phyloP scores from a whole-genome alignment of 345 rosid species.

The Acer negundo region DNA sequence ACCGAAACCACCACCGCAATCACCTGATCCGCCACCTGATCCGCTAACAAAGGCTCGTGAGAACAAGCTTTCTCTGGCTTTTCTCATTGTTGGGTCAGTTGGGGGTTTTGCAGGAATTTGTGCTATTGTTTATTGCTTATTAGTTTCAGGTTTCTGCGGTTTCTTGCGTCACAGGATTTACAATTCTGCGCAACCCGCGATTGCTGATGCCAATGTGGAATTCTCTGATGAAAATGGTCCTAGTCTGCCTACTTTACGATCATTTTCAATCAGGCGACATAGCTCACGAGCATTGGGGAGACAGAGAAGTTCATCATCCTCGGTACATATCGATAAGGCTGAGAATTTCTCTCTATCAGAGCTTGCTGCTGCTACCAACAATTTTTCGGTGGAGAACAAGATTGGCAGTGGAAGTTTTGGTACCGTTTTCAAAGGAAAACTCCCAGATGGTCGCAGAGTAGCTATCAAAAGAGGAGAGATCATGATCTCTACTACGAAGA shows the following conservation, averaged over 20 bases:
- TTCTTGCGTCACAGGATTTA: slow-evolving; percentile 18
- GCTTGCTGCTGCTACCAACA: slow-evolving; percentile 44
- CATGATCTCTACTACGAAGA: background rate
- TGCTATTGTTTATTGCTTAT: slow-evolving; percentile 37
- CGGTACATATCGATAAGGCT: slow-evolving; percentile 33
- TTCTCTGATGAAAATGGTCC: slow-evolving; percentile 19
- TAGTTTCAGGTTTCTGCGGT: slow-evolving; percentile 21
- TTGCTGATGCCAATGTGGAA: slow-evolving; percentile 9
- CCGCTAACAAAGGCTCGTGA: slow-evolving; percentile 5
- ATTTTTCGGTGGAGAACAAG: slow-evolving; percentile 48
- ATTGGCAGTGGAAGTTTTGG: slow-evolving; percentile 69
- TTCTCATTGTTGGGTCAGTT: slow-evolving; percentile 46
- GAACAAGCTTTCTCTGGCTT: slow-evolving; percentile 36
- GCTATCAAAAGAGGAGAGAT: slow-evolving; percentile 64
- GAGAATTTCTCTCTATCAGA: slow-evolving; percentile 44
- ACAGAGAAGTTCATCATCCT: slow-evolving; percentile 48
- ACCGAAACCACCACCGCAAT: slow-evolving; percentile 17
- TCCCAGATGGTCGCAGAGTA: slow-evolving; percentile 52
- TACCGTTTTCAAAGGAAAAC: slow-evolving; percentile 49
- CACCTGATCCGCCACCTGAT: slow-evolving; percentile 15
- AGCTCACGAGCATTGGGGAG: slow-evolving; percentile 33
- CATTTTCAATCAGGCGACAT: slow-evolving; percentile 28
- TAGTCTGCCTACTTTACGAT: slow-evolving; percentile 19
- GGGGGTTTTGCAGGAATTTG: slow-evolving; percentile 49
- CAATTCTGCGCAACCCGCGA: slow-evolving; percentile 25